A percentile compares a stretch with the other conserved stretches of the same genome.
phyloP scores from a whole-genome alignment of 1,284 basidiomycete genomes.

The Heliocybe sulcata region DNA sequence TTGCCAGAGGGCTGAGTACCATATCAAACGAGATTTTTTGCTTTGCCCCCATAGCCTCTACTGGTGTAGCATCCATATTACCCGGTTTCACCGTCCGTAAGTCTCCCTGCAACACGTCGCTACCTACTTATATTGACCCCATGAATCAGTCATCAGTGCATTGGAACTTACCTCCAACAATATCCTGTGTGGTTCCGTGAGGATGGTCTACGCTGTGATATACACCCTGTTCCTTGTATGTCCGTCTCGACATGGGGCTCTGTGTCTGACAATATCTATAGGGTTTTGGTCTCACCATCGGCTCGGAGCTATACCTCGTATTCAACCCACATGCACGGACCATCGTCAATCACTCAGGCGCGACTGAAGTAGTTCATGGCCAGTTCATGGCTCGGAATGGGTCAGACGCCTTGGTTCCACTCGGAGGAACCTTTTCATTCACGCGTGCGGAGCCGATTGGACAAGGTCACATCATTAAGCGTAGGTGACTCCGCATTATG shows the following conservation, averaged over 20 bases:
- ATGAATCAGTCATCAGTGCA: conserved; percentile 62
- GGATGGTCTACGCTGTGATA: conserved; percentile 84
- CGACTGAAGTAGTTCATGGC: conserved; percentile 48
- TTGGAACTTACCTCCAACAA: conserved; percentile 81
- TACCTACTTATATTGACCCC: conserved; percentile 10
- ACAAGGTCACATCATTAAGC: conserved; percentile 39
- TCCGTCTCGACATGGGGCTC: conserved; percentile 7
- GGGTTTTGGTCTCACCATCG: conserved; percentile 84
- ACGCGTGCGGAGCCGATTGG: conserved; percentile 30
- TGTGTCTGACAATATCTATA: conserved; percentile 18
- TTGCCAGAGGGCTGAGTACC: conserved; percentile 67
- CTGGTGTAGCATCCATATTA: conserved; percentile 73
- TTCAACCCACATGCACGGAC: conserved; percentile 60
- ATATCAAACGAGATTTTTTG: conserved; percentile 68
- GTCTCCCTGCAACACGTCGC: conserved; percentile 16
- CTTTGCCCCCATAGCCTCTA: conserved; percentile 78
- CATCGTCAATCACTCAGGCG: conserved; percentile 31
- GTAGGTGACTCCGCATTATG: conserved; percentile 19
- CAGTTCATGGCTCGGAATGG: conserved; percentile 54
- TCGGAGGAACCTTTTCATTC: conserved; percentile 59
- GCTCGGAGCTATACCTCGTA: conserved; percentile 78
- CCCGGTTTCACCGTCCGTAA: conserved; percentile 74
- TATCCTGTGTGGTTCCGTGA: conserved; percentile 79
- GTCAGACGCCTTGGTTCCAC: conserved; percentile 33
- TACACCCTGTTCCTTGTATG: conserved; percentile 77